Conservation (phyloP, 306 rosid genomes). For the Rosa rugosa region DNA sequence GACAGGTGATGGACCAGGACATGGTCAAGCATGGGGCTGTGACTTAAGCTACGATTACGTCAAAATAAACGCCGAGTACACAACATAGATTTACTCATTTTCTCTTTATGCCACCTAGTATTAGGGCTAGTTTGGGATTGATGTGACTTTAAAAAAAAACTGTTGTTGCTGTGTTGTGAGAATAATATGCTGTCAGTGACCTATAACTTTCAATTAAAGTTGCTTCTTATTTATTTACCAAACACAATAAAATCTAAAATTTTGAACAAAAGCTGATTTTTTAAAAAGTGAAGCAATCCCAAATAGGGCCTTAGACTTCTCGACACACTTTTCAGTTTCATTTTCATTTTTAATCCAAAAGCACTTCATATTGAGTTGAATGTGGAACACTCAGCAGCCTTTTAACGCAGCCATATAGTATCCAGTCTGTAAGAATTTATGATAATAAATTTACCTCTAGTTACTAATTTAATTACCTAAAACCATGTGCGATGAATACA, state of each 20-base stretch:
- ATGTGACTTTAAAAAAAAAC: too few species aligned
- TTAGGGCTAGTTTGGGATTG: too few species aligned
- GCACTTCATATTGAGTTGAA: neutral
- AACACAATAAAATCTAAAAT: too few species aligned
- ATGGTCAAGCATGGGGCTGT: constrained; percentile 93
- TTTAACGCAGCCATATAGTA: neutral
- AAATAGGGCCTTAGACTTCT: too few species aligned
- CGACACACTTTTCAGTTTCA: neutral
- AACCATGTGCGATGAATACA: neutral
- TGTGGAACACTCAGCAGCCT: neutral
- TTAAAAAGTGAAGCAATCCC: too few species aligned
- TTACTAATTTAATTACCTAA: neutral
- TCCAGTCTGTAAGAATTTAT: neutral
- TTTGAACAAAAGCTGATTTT: too few species aligned
- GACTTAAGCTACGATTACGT: constrained; percentile 87
- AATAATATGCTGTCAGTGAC: too few species aligned
- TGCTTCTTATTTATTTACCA: too few species aligned
- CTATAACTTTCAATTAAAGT: too few species aligned
- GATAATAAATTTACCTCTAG: neutral
- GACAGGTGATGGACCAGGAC: constrained; percentile 76
- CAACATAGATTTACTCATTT: constrained; percentile 39
- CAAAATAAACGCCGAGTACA: constrained; percentile 89
- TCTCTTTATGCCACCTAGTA: neutral
- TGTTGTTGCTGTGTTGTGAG: too few species aligned
- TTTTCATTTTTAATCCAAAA: neutral